Evolutionary conservation across 2,329 filamentous ascomycete genomes (phyloP).

Genomic region (Zymoseptoria brevis): DNA sequence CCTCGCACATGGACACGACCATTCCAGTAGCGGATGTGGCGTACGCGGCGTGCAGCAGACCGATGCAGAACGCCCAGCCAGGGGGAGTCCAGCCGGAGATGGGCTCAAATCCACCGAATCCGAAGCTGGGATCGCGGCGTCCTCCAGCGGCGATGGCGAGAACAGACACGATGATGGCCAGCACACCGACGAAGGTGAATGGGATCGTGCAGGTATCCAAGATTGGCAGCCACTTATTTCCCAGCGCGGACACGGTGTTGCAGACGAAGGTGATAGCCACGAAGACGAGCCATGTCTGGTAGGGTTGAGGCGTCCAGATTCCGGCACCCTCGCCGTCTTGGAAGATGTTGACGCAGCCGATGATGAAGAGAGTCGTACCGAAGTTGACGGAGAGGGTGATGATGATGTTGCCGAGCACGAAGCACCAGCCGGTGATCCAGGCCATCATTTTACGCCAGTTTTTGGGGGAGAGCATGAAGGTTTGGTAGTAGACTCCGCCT

Average conservation of each 20-base stretch:
- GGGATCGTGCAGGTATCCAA: slow-evolving; percentile 67
- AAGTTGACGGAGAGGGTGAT: slow-evolving; percentile 80
- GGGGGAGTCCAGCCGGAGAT: slow-evolving; percentile 59
- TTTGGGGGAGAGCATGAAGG: slow-evolving; percentile 62
- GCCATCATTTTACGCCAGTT: slow-evolving; percentile 55
- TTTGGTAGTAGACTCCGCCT: slow-evolving; percentile 71
- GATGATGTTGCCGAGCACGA: slow-evolving; percentile 71
- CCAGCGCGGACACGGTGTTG: slow-evolving; percentile 45
- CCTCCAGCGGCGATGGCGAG: slow-evolving; percentile 62
- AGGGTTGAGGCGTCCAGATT: slow-evolving; percentile 31
- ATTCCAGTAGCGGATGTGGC: slow-evolving; percentile 70
- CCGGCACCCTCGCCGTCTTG: slow-evolving; percentile 37
- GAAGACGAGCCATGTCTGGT: slow-evolving; percentile 44
- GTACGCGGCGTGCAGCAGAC: slow-evolving; percentile 64
- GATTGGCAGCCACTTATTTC: slow-evolving; percentile 47
- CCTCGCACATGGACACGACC: slow-evolving; percentile 73
- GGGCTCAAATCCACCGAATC: slow-evolving; percentile 61
- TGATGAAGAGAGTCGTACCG: slow-evolving; percentile 51
- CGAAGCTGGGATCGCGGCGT: slow-evolving; percentile 53
- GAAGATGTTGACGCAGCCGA: slow-evolving; percentile 50
- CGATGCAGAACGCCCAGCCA: slow-evolving; percentile 67
- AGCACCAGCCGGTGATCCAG: slow-evolving; percentile 69
- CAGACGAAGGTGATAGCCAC: slow-evolving; percentile 42
- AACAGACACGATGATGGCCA: slow-evolving; percentile 55
- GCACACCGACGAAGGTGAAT: slow-evolving; percentile 64